A percentile compares a stretch with the other conserved stretches of the same genome.
These are phyloP conservation scores for Teunomyces stri DNA, from an alignment of 805 yeast species.

Conservation along the genomic window DNA sequence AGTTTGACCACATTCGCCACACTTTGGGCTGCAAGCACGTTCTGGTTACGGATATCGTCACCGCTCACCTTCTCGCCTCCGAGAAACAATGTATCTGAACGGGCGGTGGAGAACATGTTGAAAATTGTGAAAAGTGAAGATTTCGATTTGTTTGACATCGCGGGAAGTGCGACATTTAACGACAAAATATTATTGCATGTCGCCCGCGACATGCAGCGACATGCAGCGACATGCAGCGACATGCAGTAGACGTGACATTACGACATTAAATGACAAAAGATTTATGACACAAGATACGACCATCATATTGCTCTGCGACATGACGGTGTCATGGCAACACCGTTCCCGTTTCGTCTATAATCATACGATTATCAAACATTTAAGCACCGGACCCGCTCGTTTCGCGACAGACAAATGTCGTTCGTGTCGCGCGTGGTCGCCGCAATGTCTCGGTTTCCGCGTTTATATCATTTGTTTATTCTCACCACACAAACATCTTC, in stretches of 20 bases:
- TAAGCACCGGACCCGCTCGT: too few species aligned
- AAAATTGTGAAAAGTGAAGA: not conserved
- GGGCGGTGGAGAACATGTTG: conserved; percentile 69
- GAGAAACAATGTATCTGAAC: conserved; percentile 89
- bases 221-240: too few species aligned
- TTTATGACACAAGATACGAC: too few species aligned
- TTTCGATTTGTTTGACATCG: not conserved
- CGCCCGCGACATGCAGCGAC: too few species aligned
- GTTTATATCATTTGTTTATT: not conserved
- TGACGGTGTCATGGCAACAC: too few species aligned
- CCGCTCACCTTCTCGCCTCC: conserved; percentile 97
- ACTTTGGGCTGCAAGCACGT: conserved; percentile 88
- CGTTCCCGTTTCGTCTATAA: too few species aligned
- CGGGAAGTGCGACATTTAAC: not conserved
- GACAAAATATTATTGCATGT: not conserved
- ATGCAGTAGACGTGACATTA: too few species aligned
- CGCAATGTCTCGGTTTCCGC: not conserved
- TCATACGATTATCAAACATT: too few species aligned
- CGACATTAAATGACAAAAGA: too few species aligned
- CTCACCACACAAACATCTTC: not conserved
- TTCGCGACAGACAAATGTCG: too few species aligned
- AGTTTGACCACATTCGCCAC: conserved; percentile 85
- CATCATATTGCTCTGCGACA: too few species aligned
- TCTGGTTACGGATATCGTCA: conserved; percentile 93
- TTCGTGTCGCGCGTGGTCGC: not conserved